These are phyloP conservation scores for Sergeia podlipaevii DNA, from an alignment of 208 protist genomes.

Conservation along the genomic window DNA sequence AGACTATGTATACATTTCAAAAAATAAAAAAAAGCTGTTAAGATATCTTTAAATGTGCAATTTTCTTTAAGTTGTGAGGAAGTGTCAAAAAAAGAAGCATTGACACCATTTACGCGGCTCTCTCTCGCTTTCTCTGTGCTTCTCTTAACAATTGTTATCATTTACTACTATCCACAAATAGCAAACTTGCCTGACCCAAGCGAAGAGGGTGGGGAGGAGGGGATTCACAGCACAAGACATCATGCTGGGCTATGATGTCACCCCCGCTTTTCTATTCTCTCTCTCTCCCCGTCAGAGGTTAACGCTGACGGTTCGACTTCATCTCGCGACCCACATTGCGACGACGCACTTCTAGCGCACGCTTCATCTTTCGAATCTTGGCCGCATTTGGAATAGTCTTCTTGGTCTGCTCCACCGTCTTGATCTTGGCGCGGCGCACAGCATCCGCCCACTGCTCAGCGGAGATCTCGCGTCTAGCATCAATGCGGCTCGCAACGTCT, in stretches of 20 bases:
- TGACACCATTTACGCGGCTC: no score
- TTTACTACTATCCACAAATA: no score
- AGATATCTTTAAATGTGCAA: no score
- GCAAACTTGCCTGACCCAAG: no score
- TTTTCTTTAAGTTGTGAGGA: no score
- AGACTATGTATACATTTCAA: no score
- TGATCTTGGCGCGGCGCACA: constrained; percentile 54
- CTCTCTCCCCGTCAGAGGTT: not conserved
- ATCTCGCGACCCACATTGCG: constrained; percentile 55
- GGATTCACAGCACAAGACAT: not conserved
- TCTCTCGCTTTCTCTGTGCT: no score
- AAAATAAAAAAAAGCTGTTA: no score
- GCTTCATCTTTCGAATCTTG: constrained; percentile 45
- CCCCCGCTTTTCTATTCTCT: not conserved
- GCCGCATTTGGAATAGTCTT: constrained; percentile 65
- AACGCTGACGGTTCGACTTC: constrained; percentile 53
- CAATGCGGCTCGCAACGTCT: constrained; percentile 23
- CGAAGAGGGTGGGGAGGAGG: not conserved
- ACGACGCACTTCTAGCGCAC: constrained; percentile 30
- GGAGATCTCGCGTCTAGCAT: constrained; percentile 63
- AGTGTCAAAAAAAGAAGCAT: no score
- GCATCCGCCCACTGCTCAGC: constrained; percentile 78
- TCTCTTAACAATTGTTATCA: no score
- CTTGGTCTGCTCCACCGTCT: constrained; percentile 67
- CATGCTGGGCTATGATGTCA: not conserved